Evolutionary conservation across 345 rosid genomes (phyloP).

Genomic region (Theobroma cacao): DNA sequence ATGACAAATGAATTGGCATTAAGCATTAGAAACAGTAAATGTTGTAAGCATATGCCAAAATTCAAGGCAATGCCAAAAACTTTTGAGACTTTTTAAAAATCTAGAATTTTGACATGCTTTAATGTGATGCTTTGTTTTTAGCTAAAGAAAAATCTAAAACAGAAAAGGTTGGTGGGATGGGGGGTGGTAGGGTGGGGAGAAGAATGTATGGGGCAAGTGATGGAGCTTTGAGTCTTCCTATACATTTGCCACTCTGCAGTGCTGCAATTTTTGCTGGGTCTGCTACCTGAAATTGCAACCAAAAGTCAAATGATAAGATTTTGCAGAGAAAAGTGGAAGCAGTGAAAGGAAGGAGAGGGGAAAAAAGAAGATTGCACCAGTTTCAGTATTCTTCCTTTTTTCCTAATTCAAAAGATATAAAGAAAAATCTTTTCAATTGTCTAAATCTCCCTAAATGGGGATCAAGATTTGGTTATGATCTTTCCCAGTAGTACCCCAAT

Average conservation of each 20-base stretch:
- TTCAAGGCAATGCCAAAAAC: not conserved
- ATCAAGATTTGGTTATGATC: constrained; percentile 21
- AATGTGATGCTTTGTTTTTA: not conserved
- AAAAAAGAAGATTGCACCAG: not conserved
- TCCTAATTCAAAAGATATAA: constrained; percentile 7
- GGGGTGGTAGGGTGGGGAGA: constrained; percentile 20
- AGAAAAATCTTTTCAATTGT: constrained; percentile 10
- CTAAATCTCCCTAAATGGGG: constrained; percentile 29
- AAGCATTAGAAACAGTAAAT: not conserved
- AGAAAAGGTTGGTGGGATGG: not conserved
- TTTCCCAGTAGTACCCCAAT: not conserved
- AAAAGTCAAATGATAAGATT: constrained; percentile 44
- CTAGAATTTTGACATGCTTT: not conserved
- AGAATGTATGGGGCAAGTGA: constrained; percentile 46
- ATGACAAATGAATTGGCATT: not conserved
- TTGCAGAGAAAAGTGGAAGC: constrained; percentile 39
- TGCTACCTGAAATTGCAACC: constrained; percentile 43
- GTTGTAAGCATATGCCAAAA: not conserved
- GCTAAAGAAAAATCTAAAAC: not conserved
- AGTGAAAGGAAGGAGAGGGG: constrained; percentile 7
- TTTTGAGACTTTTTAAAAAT: not conserved
- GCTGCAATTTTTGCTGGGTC: constrained; percentile 31
- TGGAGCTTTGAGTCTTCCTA: constrained; percentile 38
- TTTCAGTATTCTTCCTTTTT: not conserved
- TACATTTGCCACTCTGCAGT: constrained; percentile 27